Evolutionary conservation across 257 asterid genomes (phyloP), one percentile per base, ranked within the genome.

Genomic region (Solanum arcanum): DNA sequence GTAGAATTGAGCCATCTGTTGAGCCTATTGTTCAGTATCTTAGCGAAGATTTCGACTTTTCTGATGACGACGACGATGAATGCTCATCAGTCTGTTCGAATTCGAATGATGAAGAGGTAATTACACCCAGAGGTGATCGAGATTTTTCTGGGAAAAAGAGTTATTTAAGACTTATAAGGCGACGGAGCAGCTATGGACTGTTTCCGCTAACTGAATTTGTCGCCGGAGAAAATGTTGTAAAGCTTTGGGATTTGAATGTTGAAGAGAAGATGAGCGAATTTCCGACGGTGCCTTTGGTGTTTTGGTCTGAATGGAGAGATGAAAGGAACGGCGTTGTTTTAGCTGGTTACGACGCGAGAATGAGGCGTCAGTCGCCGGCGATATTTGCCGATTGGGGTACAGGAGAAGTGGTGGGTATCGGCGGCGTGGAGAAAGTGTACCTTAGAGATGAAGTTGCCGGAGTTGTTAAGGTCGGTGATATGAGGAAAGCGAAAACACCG

Each of bases 391-490:
- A 93, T 11, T 97, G 85, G 85, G 68, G 85, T 47, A 80, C 6
- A 2, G 68, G 44, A 14, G 11, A 37, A 14, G 85, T 83, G 9
- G 52, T 80, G 83, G 89, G 89, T 4, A 83, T 87, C 11, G 31
- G 76, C n/a, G 16, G 88, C 31, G 86, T 86, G 1, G 85, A 92
- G 15, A 92, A 90, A 90, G 91, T 94, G 1, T 95, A 93, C 92
- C 93, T 95, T 21, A 89, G 94, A 86, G 95, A 95, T 83, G 94
- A 86, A 90, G 92, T 84, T 5, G 86, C 85, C 87, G 95, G 97
- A n/a, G 91, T 90, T 3, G 29, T 96, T 13, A 92, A 94, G 89
- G 94, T 96, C 2, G 99, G 99, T 8, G 99, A 97, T 87, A 89
- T 96, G 90, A 91, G 99, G 59, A 96, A 93, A 33, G 87, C 91